Evolutionary conservation across 495 filamentous ascomycete genomes (phyloP).

Genomic region (Pyrenula aspistea): DNA sequence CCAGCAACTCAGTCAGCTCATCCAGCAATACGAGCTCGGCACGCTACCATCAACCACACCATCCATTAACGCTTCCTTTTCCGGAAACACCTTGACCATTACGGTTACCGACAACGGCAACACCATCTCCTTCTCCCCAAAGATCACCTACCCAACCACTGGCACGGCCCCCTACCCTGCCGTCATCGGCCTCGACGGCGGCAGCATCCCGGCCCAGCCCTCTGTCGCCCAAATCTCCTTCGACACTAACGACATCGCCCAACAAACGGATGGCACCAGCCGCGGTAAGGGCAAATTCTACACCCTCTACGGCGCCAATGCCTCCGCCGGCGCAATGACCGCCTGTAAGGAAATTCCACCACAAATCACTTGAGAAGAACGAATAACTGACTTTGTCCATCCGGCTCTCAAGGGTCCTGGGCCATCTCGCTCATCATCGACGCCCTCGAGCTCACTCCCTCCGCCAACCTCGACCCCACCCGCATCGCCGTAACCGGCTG

Average conservation of each 20-base stretch:
- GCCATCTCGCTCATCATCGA: conserved; percentile 34
- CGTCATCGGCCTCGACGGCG: conserved; percentile 26
- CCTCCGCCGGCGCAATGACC: conserved; percentile 24
- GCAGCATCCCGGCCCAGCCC: conserved; percentile 24
- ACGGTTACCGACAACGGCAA: conserved; percentile 29
- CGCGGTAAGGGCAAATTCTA: conserved; percentile 32
- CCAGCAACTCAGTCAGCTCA: conserved; percentile 34
- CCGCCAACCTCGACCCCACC: conserved; percentile 24
- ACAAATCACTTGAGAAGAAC: no score
- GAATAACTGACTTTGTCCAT: no score
- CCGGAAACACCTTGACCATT: conserved; percentile 20
- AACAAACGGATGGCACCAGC: conserved; percentile 12
- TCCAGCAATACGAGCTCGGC: conserved; percentile 42
- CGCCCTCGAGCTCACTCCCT: conserved; percentile 23
- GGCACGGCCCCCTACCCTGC: conserved; percentile 26
- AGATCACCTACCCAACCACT: conserved; percentile 20
- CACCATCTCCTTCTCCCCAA: conserved; percentile 31
- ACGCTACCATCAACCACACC: conserved; percentile 30
- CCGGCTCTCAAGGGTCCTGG: no score
- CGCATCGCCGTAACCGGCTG: conserved; percentile 34
- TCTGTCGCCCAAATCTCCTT: conserved; percentile 28
- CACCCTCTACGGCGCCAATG: conserved; percentile 27
- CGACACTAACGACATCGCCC: conserved; percentile 26
- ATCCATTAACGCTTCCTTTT: conserved; percentile 19
- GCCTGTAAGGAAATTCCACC: no score